phyloP scores from a whole-genome alignment of 768 basidiomycete genomes.

The Flagelloscypha sp. region DNA sequence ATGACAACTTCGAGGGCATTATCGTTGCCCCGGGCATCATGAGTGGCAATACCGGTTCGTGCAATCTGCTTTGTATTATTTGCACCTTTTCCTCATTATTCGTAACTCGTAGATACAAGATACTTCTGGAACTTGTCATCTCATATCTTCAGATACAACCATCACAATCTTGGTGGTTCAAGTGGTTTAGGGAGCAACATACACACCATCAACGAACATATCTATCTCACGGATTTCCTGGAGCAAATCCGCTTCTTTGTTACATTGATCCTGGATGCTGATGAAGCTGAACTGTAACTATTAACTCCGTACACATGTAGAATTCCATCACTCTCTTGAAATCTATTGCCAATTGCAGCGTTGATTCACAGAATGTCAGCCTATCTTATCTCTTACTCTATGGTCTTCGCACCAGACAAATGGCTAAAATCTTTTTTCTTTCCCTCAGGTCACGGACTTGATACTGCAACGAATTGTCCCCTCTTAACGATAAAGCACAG shows the following conservation, averaged over 20 bases:
- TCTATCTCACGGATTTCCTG: constrained; percentile 42
- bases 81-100: too few species aligned
- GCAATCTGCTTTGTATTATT: constrained; percentile 6
- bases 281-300: constrained; percentile 52
- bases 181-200: constrained; percentile 30
- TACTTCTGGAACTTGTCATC: constrained; percentile 50
- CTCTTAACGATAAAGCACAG: too few species aligned
- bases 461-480: too few species aligned
- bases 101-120: constrained; percentile 40
- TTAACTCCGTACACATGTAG: too few species aligned
- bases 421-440: too few species aligned
- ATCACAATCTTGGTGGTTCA: constrained; percentile 29
- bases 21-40: constrained; percentile 47
- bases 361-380: too few species aligned
- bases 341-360: too few species aligned
- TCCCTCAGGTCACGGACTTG: too few species aligned
- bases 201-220: constrained; percentile 74
- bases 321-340: too few species aligned
- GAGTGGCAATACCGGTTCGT: constrained; percentile 50
- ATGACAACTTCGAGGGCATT: constrained; percentile 24
- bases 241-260: constrained; percentile 63
- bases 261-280: constrained; percentile 57
- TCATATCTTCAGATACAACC: constrained; percentile 63
- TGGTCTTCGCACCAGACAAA: too few species aligned
- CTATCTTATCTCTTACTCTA: too few species aligned